Conservation (phyloP, 139 green algal species). For the Chlorella sp. region DNA sequence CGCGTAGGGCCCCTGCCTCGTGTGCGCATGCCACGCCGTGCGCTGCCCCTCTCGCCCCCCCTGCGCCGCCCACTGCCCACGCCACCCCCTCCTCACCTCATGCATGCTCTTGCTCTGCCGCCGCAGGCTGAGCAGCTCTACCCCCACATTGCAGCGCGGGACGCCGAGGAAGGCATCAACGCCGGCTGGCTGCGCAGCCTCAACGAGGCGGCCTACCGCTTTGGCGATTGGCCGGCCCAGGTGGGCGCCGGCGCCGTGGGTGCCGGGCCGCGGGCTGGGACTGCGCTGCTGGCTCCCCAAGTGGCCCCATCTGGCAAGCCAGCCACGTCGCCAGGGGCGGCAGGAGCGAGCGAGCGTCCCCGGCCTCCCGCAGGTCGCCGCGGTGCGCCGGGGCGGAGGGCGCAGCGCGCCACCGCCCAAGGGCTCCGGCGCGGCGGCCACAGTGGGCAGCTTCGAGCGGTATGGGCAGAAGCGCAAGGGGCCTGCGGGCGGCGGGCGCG, state of each 20-base stretch:
- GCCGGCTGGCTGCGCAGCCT: slow-evolving; percentile 49
- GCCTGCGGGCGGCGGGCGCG: no score
- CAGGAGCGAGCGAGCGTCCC: no score
- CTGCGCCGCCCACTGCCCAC: not conserved
- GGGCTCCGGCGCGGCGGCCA: slow-evolving; percentile 5
- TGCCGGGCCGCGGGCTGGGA: not conserved
- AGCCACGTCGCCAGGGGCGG: slow-evolving; percentile 1
- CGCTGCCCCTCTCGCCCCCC: not conserved
- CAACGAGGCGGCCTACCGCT: slow-evolving; percentile 38
- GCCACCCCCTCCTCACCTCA: not conserved
- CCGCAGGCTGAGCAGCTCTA: slow-evolving; percentile 62
- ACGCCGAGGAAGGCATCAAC: slow-evolving; percentile 53
- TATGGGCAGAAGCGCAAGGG: slow-evolving; percentile 25
- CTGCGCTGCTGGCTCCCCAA: not conserved
- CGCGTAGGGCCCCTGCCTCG: no score
- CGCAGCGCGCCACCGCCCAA: not conserved
- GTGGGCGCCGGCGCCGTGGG: not conserved
- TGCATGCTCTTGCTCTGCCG: slow-evolving; percentile 23
- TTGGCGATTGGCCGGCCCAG: slow-evolving; percentile 7
- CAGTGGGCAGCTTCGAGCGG: slow-evolving; percentile 14
- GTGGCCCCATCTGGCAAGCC: not conserved
- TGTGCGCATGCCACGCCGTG: not conserved
- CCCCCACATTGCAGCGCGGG: slow-evolving; percentile 64
- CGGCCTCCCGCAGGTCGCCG: not conserved
- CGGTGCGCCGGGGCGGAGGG: not conserved